These are phyloP conservation scores for Xylaria sp. DNA, from an alignment of 2,329 filamentous ascomycete genomes.

Conservation along the genomic window DNA sequence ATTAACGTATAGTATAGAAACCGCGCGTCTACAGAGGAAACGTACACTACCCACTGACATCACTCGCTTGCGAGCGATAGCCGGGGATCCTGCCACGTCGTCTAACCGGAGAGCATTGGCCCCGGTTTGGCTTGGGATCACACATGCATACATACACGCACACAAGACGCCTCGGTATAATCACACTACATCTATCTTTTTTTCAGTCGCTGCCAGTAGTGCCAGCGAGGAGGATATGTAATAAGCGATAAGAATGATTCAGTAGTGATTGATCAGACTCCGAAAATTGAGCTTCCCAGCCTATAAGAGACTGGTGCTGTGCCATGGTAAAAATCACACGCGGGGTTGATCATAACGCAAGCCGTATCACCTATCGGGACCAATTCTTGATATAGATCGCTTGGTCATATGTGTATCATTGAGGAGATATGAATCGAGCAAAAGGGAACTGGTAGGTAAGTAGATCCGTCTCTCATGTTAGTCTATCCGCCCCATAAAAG, in stretches of 20 bases:
- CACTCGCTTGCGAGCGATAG: background rate
- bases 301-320: background rate
- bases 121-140: conserved; percentile 8
- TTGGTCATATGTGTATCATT: background rate
- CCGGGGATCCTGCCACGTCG: conserved; percentile 17
- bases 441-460: background rate
- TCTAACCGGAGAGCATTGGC: conserved; percentile 27
- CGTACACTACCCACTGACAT: background rate
- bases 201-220: background rate
- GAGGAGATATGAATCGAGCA: background rate
- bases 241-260: no score
- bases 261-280: conserved; percentile 16
- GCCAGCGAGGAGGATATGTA: no score
- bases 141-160: background rate
- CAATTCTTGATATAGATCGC: background rate
- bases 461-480: background rate
- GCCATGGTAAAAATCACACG: background rate
- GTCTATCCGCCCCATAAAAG: background rate
- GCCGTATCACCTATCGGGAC: background rate
- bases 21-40: background rate
- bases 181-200: conserved; percentile 2
- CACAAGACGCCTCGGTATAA: conserved; percentile 1
- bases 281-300: background rate
- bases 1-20: background rate
- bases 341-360: background rate